Conservation (phyloP, 1,284 basidiomycete genomes). For the Fomes fomentarius region DNA sequence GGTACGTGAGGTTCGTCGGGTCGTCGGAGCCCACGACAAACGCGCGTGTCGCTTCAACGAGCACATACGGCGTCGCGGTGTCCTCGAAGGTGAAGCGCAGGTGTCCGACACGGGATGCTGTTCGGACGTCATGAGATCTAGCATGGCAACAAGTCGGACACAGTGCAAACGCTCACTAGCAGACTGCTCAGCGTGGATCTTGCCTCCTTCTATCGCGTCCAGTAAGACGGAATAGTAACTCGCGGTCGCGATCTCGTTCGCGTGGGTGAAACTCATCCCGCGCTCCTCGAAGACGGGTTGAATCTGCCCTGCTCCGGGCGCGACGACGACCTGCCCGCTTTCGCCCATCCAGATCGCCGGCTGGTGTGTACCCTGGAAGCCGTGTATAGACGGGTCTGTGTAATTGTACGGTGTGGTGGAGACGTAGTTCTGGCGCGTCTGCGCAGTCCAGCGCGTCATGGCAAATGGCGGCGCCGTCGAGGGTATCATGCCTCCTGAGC, state of each 20-base stretch:
- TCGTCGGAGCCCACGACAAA: slow-evolving; percentile 63
- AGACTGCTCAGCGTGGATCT: slow-evolving; percentile 65
- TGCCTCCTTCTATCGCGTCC: slow-evolving; percentile 51
- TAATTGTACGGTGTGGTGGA: slow-evolving; percentile 81
- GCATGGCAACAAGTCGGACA: neutral
- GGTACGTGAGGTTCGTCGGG: slow-evolving; percentile 63
- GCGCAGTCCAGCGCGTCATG: slow-evolving; percentile 82
- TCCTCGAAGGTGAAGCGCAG: slow-evolving; percentile 71
- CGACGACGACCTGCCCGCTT: slow-evolving; percentile 67
- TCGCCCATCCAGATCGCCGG: slow-evolving; percentile 94
- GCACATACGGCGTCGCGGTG: slow-evolving; percentile 56
- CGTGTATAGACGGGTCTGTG: slow-evolving; percentile 65
- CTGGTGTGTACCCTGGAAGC: slow-evolving; percentile 81
- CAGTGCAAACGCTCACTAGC: slow-evolving; percentile 59
- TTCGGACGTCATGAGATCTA: neutral
- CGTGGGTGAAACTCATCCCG: slow-evolving; percentile 60
- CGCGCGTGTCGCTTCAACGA: slow-evolving; percentile 72
- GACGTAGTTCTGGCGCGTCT: slow-evolving; percentile 74
- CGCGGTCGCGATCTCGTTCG: slow-evolving; percentile 63
- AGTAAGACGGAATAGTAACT: slow-evolving; percentile 73
- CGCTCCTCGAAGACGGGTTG: slow-evolving; percentile 60
- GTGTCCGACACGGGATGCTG: slow-evolving; percentile 80
- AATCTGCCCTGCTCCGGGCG: slow-evolving; percentile 60
- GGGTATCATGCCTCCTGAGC: slow-evolving; percentile 71
- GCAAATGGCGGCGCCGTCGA: slow-evolving; percentile 78